Conservation (phyloP, 805 yeast species). For the Kluyveromyces dobzhanskii region DNA sequence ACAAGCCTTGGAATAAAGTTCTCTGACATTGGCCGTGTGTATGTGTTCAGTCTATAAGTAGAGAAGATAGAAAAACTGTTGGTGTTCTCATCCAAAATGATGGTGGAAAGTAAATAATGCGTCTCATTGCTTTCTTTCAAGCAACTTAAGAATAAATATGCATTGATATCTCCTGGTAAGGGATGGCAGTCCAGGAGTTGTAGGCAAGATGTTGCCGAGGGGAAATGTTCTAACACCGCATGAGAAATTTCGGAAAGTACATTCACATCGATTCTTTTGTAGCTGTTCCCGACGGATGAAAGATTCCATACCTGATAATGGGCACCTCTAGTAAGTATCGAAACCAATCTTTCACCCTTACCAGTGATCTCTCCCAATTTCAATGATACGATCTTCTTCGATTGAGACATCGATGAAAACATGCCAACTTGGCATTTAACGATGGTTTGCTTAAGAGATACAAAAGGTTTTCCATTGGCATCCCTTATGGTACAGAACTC, state of each 20-base stretch:
- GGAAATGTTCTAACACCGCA: constrained; percentile 39
- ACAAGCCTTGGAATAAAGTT: constrained; percentile 39
- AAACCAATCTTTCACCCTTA: constrained; percentile 40
- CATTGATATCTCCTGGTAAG: constrained; percentile 32
- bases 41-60: constrained; percentile 55
- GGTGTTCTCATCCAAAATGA: constrained; percentile 37
- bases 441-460: constrained; percentile 20
- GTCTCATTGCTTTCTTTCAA: constrained; percentile 30
- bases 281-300: constrained; percentile 37
- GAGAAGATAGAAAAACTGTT: constrained; percentile 51
- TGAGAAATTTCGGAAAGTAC: constrained; percentile 31
- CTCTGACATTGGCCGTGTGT: constrained; percentile 20
- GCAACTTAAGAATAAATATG: constrained; percentile 43
- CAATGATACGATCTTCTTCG: constrained; percentile 46
- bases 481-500: constrained; percentile 58
- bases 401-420: constrained; percentile 23
- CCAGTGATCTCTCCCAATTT: constrained; percentile 44
- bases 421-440: constrained; percentile 30
- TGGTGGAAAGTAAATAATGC: constrained; percentile 44
- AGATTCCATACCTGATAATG: constrained; percentile 42
- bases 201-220: constrained; percentile 44
- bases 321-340: constrained; percentile 37
- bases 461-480: constrained; percentile 50
- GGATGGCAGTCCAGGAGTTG: constrained; percentile 57
- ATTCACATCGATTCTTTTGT: constrained; percentile 31